These are phyloP conservation scores for Penicillium glabrum DNA, from an alignment of 2,329 filamentous ascomycete genomes.

Conservation along the genomic window DNA sequence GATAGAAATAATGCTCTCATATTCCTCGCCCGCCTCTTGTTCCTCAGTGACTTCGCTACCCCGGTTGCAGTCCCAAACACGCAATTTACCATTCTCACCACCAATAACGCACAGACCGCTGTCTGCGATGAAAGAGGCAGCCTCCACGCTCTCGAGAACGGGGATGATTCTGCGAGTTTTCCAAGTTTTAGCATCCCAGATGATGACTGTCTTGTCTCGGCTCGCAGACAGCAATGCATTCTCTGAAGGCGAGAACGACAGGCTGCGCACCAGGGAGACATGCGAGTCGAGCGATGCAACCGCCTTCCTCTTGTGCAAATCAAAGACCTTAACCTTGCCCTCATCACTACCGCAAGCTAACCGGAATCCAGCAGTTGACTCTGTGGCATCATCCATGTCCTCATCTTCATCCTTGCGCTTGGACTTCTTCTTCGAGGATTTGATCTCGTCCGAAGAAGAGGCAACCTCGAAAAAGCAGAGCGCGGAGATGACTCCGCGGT, in stretches of 20 bases:
- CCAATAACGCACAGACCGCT: constrained; percentile 77
- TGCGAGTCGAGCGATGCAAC: constrained; percentile 83
- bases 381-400: constrained; percentile 45
- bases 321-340: constrained; percentile 88
- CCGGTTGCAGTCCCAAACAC: constrained; percentile 77
- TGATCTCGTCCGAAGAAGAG: constrained; percentile 31
- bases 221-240: constrained; percentile 79
- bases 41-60: constrained; percentile 78
- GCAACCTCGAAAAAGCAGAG: constrained; percentile 85
- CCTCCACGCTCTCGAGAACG: constrained; percentile 81
- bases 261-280: constrained; percentile 85
- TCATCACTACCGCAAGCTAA: constrained; percentile 92
- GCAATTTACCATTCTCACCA: constrained; percentile 77
- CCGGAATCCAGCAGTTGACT: constrained; percentile 64
- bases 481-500: constrained; percentile 86
- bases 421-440: constrained; percentile 50
- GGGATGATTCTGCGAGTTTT: constrained; percentile 77
- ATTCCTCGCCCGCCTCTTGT: constrained; percentile 61
- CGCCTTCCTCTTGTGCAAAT: constrained; percentile 78
- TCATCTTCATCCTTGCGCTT: constrained; percentile 38
- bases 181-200: constrained; percentile 89
- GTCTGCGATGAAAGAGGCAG: constrained; percentile 72
- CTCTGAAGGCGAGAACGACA: constrained; percentile 76
- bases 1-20: constrained; percentile 69
- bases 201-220: constrained; percentile 88